Base-by-base conservation (phyloP, 257 asterid species). In the Misopates orontium region DNA sequence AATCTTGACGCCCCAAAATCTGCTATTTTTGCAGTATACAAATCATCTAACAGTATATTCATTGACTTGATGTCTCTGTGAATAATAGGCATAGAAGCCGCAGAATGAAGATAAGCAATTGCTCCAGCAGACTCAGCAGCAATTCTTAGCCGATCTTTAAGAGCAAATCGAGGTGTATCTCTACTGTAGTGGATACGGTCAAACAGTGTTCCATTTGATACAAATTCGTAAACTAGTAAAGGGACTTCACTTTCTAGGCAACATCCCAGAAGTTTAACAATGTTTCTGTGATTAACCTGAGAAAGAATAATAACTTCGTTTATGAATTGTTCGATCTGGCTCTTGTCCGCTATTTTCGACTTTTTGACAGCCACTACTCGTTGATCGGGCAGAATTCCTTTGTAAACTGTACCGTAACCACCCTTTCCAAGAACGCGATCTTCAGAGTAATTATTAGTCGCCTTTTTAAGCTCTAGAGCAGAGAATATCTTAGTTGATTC, bases 1-100 rank as follows among this genome's bases (percentile, higher is more conserved):
- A 82, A 47, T 56, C 85, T 82, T 0, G 87, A 85, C 0, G 82
- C 83, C 20, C 91, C 91, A 10, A 85, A 85, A 77, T 85, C 85
- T 8, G 85, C 53, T 42, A 82, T 81, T 18, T 85, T 85, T 0
- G 87, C 71, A 0, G 71, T 75, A 25, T 63, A 68, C 23, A 13
- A 24, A 22, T 70, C 70, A 15, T 81, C 82, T 3, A 81, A 13
- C 8, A 81, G 50, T 54, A 81, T 75, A 47, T 78, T 81, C n/a
- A 79, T 52, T 0, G 83, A 77, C 44, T 81, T 81, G 31, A 78
- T 79, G 54, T 81, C 86, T 55, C 86, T 62, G 11, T 78, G 83
- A 24, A 81, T 69, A 12, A 81, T 75, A 0, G 86, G 86, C 69
- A 54, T 68, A 6, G 69, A 49, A 0, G 87, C 79, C 0, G 80